Evolutionary conservation across 495 filamentous ascomycete species (phyloP), one percentile per base, ranked within the genome.

Genomic region (Clavariopsis aquatica): DNA sequence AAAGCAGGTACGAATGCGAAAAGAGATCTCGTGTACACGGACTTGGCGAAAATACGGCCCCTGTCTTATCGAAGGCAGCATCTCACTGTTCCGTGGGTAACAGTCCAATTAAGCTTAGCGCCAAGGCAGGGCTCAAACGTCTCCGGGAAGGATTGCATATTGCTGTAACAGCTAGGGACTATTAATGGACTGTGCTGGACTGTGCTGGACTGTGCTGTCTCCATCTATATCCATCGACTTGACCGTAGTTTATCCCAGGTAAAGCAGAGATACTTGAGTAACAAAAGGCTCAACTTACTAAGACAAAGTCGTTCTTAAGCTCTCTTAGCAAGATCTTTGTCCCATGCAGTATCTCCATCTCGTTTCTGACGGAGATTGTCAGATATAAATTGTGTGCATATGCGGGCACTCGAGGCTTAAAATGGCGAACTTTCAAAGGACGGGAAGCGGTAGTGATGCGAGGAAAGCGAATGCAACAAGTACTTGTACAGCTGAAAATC

Each of bases 101-200:
- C 24, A 20, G 47, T 27, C 46, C 28, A 49, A 38, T 15, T 31
- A 56, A 34, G 60, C 60, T 31, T 17, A 24, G n/a, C 20, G 52
- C 60, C 52, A 63, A 63, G 60, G 47, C 52, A 55, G 34, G 49
- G 49, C 52, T 55, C 60, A 63, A 56, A 63, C 60, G 24, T 47
- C 6, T 19, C 28, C 17, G 22, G 23, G 28, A 27, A 23, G 31
- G 36, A 2, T 17, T 10, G 24, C 41, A n/a, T 28, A n/a, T 52
- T 12, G 36, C 31, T n/a, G 29, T 52, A 46, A 61, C 38, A 15
- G 57, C 23, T 20, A 36, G 46, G 53, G 23, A 57, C 53, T 24
- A 43, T 43, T 13, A 15, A 57, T 43, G 53, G 36, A 15, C 49
- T 6, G 17, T 47, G 22, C 45, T 47, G n/a, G n/a, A n/a, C n/a